phyloP scores from a whole-genome alignment of 1,139 yeast genomes.

The Yamadazyma trypodendri region DNA sequence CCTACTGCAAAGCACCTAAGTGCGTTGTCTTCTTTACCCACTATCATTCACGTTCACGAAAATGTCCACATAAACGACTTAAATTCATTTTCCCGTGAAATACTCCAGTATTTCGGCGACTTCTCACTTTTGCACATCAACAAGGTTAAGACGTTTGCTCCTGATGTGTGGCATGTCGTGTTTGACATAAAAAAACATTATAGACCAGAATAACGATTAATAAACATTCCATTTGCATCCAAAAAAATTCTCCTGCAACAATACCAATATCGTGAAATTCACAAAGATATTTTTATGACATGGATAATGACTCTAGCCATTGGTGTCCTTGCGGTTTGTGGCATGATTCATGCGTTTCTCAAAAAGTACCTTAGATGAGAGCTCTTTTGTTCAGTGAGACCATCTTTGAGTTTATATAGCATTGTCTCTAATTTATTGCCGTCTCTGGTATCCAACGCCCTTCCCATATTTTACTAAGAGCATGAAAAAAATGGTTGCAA shows the following conservation, averaged over 20 bases:
- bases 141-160: conserved; percentile 81
- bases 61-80: conserved; percentile 56
- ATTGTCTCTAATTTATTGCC: too few species aligned
- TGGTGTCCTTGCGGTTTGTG: too few species aligned
- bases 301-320: too few species aligned
- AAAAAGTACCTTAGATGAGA: too few species aligned
- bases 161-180: conserved; percentile 80
- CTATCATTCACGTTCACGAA: conserved; percentile 70
- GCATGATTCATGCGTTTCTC: too few species aligned
- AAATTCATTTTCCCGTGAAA: conserved; percentile 26
- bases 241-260: too few species aligned
- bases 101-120: conserved; percentile 12
- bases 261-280: too few species aligned
- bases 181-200: conserved; percentile 40
- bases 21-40: conserved; percentile 13
- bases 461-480: too few species aligned
- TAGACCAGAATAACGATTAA: not conserved
- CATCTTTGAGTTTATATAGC: too few species aligned
- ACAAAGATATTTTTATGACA: too few species aligned
- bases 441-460: too few species aligned
- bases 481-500: conserved; percentile 4
- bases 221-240: not conserved
- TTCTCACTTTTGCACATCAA: conserved; percentile 38
- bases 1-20: conserved; percentile 35
- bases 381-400: too few species aligned